These are phyloP conservation scores for Penicillium palitans DNA, from an alignment of 2,329 filamentous ascomycete species.

Conservation along the genomic window DNA sequence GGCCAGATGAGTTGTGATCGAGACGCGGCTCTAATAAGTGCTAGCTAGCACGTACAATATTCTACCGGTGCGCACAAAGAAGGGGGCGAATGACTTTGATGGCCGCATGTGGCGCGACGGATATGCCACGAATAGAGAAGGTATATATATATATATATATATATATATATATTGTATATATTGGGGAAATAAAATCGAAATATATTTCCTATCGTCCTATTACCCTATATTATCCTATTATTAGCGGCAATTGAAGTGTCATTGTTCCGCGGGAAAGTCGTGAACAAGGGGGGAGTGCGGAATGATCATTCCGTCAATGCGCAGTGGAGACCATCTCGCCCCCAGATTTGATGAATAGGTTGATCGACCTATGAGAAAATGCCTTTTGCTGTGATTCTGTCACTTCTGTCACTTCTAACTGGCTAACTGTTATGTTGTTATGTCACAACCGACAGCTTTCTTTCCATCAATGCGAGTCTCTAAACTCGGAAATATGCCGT, in stretches of 20 bases:
- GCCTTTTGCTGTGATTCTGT: conserved; percentile 3
- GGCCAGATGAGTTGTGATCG: too few relatives aligned
- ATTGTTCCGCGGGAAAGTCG: background rate
- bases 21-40: too few relatives aligned
- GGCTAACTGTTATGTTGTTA: background rate
- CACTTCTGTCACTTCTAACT: background rate
- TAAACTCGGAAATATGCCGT: conserved; percentile 10
- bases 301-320: conserved; percentile 7
- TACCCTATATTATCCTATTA: too few relatives aligned
- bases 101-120: too few relatives aligned
- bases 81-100: too few relatives aligned
- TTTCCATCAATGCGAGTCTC: background rate
- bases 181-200: too few relatives aligned
- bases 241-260: background rate
- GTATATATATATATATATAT: too few relatives aligned
- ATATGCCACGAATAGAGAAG: too few relatives aligned
- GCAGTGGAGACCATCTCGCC: background rate
- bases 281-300: conserved; percentile 12
- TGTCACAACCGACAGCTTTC: background rate
- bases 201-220: too few relatives aligned
- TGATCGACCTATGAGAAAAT: background rate
- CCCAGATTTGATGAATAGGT: background rate
- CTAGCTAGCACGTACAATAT: too few relatives aligned
- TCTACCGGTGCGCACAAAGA: too few relatives aligned
- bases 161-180: too few relatives aligned